Conservation (phyloP, 495 filamentous ascomycete species). For the Podospora conica region DNA sequence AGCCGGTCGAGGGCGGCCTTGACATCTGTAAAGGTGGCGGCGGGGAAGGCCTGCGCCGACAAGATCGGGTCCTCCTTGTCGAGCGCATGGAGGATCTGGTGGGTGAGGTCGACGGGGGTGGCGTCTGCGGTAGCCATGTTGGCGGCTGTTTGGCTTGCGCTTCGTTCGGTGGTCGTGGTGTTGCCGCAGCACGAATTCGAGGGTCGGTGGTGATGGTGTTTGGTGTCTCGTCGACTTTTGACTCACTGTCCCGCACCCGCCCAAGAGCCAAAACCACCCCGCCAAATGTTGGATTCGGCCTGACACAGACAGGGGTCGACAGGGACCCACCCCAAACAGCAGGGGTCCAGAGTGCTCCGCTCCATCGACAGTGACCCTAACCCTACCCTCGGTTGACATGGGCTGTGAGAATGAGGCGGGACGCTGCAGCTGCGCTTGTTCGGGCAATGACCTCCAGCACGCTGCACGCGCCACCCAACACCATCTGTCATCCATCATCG, state of each 20-base stretch:
- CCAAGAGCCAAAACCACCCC: not conserved
- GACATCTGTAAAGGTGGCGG: slow-evolving; percentile 59
- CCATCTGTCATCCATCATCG: not conserved
- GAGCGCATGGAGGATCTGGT: slow-evolving; percentile 60
- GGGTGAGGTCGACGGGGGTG: slow-evolving; percentile 50
- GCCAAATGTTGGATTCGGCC: slow-evolving; percentile 1
- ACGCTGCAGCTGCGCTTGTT: not conserved
- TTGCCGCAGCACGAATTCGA: not conserved
- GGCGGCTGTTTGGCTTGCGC: not conserved
- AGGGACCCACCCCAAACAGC: not conserved
- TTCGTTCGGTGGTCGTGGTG: not conserved
- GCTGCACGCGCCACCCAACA: slow-evolving; percentile 2
- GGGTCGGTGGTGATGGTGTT: not conserved
- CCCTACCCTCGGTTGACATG: not conserved
- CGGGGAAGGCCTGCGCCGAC: slow-evolving; percentile 72
- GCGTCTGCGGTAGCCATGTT: slow-evolving; percentile 26
- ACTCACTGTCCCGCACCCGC: slow-evolving; percentile 4
- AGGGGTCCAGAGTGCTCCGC: not conserved
- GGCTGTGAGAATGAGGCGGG: not conserved
- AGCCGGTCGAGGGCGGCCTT: slow-evolving; percentile 87
- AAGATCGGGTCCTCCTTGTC: slow-evolving; percentile 58
- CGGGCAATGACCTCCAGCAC: not conserved
- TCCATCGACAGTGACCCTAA: not conserved
- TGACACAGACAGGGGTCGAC: not conserved
- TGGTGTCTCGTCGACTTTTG: slow-evolving; percentile 1